Evolutionary conservation across 1,284 basidiomycete genomes (phyloP).

Genomic region (Microbotryum lychnidis-dioicae): DNA sequence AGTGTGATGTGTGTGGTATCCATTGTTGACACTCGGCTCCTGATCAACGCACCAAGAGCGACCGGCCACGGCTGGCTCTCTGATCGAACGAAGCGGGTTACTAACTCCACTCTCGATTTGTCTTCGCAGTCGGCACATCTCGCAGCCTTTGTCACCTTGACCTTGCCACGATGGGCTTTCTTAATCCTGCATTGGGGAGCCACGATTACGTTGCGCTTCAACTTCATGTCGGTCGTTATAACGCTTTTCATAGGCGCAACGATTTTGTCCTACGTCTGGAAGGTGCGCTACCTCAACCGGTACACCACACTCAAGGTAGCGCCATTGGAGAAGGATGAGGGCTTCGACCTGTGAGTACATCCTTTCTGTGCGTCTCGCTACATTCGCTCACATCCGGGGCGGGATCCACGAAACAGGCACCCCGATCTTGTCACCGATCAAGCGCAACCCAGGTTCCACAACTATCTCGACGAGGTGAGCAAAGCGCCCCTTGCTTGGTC

Average conservation of each 20-base stretch:
- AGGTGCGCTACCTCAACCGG: conserved; percentile 32
- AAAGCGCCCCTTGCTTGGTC: background rate
- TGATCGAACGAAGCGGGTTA: too few species aligned
- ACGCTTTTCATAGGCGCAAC: conserved; percentile 19
- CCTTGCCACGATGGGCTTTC: conserved; percentile 53
- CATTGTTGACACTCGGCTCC: too few species aligned
- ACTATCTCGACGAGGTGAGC: conserved; percentile 72
- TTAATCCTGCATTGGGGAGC: conserved; percentile 12
- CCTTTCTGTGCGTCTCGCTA: background rate
- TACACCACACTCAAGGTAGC: conserved; percentile 72
- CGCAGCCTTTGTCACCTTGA: conserved; percentile 68
- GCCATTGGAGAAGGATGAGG: conserved; percentile 43
- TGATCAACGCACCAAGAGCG: too few species aligned
- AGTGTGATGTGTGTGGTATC: too few species aligned
- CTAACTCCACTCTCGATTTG: too few species aligned
- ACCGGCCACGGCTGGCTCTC: too few species aligned
- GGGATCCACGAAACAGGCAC: conserved; percentile 43
- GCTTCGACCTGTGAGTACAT: conserved; percentile 10
- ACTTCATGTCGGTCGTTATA: conserved; percentile 20
- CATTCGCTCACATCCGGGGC: background rate
- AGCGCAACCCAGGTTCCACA: conserved; percentile 69
- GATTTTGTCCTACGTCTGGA: conserved; percentile 21
- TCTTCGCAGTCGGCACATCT: conserved; percentile 33
- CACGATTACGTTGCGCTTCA: conserved; percentile 25
- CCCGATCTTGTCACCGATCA: conserved; percentile 75